Evolutionary conservation across 805 yeast species (phyloP).

Genomic region (Starmerella sp.): DNA sequence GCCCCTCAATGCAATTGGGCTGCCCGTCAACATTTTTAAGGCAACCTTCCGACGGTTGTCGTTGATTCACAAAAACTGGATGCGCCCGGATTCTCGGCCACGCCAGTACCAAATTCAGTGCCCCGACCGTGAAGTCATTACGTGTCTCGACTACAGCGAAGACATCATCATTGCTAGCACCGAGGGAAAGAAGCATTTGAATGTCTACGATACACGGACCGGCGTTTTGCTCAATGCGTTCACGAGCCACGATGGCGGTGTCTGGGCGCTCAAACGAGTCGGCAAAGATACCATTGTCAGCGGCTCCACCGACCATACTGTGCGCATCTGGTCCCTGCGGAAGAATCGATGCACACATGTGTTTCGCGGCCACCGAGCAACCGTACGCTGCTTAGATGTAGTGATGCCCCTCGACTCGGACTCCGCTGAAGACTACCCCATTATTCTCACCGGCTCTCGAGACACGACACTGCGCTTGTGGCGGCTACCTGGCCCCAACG

Average conservation of each 20-base stretch:
- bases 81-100: conserved; percentile 59
- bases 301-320: conserved; percentile 90
- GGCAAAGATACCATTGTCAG: conserved; percentile 67
- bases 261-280: conserved; percentile 89
- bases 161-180: conserved; percentile 87
- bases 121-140: conserved; percentile 53
- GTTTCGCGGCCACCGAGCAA: conserved; percentile 82
- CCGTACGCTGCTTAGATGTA: conserved; percentile 84
- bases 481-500: conserved; percentile 48
- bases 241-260: conserved; percentile 93
- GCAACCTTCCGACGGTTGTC: conserved; percentile 50
- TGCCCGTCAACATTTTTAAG: conserved; percentile 35
- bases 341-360: conserved; percentile 83
- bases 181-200: conserved; percentile 63
- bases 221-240: conserved; percentile 55
- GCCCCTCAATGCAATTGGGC: conserved; percentile 21
- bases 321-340: conserved; percentile 82
- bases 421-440: conserved; percentile 49
- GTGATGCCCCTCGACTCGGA: conserved; percentile 49
- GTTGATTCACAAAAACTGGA: conserved; percentile 64
- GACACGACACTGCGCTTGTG: conserved; percentile 77
- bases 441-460: conserved; percentile 78
- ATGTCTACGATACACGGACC: conserved; percentile 64
- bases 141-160: conserved; percentile 87
- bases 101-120: conserved; percentile 47